Evolutionary conservation across 2,329 filamentous ascomycete genomes (phyloP), one percentile per base, ranked within the genome.

Genomic region (Pezicula rhizophila): DNA sequence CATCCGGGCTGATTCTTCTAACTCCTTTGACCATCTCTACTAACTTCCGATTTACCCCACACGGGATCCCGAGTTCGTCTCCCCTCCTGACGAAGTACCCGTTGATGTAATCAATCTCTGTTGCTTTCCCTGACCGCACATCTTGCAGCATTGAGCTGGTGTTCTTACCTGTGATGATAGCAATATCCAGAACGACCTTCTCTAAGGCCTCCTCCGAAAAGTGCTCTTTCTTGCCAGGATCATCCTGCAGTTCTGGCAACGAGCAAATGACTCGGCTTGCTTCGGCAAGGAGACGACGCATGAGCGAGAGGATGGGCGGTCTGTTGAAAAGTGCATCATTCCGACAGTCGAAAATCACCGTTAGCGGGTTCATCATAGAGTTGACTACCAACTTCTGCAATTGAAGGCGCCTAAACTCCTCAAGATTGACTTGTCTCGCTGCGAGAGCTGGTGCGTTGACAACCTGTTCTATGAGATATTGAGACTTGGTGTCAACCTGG

Each of bases 371-470:
- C 59, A 96, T 80, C 28, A 91, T 72, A 33, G 80, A 76, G 62
- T 95, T 96, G 45, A 91, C 74, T 1, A 87, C 85, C 1, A 96
- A 73, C 65, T 96, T 96, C 61, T 95, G 88, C 3, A 96, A 77
- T 68, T 96, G 91, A n/a, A 76, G 60, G 8, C 74, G 54, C 72
- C 75, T 77, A 14, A 82, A 64, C 41, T 78, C 71, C 2, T 67
- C 53, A 10, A 66, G 61, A 2, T 68, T 53, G 4, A 77, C 69
- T 18, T 58, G 50, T 8, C 58, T 66, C 0, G 69, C 73, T 11
- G 66, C 62, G 2, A 83, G 66, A 15, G 67, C 58, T 2, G 74
- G 68, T 0, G 76, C 71, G 2, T 58, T 49, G 3, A 69, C 52
- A 18, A 82, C 63, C 49, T 70, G 62, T 4, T 66, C 59, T 8